A percentile compares a stretch with the other conserved stretches of the same genome.
Evolutionary conservation across 495 filamentous ascomycete species (phyloP).

Genomic region (Lophiostoma macrostomum): DNA sequence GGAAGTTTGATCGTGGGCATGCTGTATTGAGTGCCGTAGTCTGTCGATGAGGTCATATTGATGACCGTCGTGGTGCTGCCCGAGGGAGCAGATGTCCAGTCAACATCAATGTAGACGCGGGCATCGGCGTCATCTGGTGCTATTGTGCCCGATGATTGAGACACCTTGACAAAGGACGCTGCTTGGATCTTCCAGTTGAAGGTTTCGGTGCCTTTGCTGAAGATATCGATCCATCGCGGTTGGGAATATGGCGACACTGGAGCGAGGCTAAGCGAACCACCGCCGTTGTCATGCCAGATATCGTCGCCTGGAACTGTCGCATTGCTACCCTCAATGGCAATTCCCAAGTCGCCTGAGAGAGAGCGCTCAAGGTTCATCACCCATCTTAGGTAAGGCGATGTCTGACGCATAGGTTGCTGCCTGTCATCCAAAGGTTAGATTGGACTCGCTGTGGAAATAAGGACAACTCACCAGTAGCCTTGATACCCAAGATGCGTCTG

Average conservation of each 20-base stretch:
- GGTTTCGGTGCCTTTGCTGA: conserved; percentile 55
- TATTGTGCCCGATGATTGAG: conserved; percentile 54
- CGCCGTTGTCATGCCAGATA: conserved; percentile 57
- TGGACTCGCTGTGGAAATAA: background rate
- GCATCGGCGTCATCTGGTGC: conserved; percentile 48
- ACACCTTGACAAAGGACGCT: conserved; percentile 56
- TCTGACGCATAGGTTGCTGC: conserved; percentile 72
- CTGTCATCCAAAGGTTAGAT: conserved; percentile 35
- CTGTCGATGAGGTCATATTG: conserved; percentile 52
- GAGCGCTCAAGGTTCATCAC: conserved; percentile 55
- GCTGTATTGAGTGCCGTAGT: conserved; percentile 53
- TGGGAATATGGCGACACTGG: conserved; percentile 63
- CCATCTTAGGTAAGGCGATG: conserved; percentile 57
- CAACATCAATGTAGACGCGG: conserved; percentile 58
- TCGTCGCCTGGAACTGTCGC: conserved; percentile 66
- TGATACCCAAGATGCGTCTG: conserved; percentile 54
- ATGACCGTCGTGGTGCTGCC: conserved; percentile 51
- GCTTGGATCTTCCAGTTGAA: conserved; percentile 57
- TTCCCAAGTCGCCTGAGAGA: conserved; percentile 61
- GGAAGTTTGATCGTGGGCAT: conserved; percentile 58
- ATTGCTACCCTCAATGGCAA: conserved; percentile 63
- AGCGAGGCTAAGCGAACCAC: conserved; percentile 50
- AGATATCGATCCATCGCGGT: conserved; percentile 66
- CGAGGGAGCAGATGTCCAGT: conserved; percentile 56
- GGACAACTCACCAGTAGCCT: conserved; percentile 39